Conservation (phyloP, 495 filamentous ascomycete species). For the Neurospora sp. region DNA sequence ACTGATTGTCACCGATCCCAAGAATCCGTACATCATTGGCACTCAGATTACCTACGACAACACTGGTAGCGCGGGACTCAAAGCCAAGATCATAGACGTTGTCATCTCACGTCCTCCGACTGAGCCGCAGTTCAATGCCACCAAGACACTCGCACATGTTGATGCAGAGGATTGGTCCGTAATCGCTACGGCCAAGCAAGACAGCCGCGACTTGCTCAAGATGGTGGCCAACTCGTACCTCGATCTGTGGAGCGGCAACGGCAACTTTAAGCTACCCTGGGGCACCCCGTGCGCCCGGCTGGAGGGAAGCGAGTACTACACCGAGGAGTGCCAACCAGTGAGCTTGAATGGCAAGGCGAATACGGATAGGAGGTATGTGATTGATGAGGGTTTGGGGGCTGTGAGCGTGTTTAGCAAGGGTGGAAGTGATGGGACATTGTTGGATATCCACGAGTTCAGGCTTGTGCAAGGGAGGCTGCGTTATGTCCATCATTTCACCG, state of each 20-base stretch:
- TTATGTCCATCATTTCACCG: slow-evolving; percentile 21
- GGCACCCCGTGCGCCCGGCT: slow-evolving; percentile 17
- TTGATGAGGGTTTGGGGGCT: slow-evolving; percentile 27
- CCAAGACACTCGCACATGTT: slow-evolving; percentile 14
- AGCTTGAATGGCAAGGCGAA: slow-evolving; percentile 8
- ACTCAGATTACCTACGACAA: slow-evolving; percentile 34
- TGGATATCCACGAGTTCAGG: slow-evolving; percentile 35
- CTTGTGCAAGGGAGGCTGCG: slow-evolving; percentile 32
- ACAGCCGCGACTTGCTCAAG: slow-evolving; percentile 11
- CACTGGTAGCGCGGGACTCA: background rate
- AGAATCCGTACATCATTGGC: slow-evolving; percentile 39
- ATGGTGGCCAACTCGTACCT: slow-evolving; percentile 20
- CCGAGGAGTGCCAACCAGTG: background rate
- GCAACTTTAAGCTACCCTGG: slow-evolving; percentile 15
- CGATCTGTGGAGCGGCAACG: slow-evolving; percentile 16
- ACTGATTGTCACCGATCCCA: slow-evolving; percentile 31
- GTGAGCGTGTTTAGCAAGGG: slow-evolving; percentile 32
- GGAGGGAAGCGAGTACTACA: slow-evolving; percentile 19
- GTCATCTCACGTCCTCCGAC: background rate
- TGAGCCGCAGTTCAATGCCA: slow-evolving; percentile 19
- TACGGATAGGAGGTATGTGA: slow-evolving; percentile 29
- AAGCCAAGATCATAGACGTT: background rate
- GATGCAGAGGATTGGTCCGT: slow-evolving; percentile 17
- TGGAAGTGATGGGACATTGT: slow-evolving; percentile 29
- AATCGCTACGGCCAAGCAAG: slow-evolving; percentile 12